phyloP scores from a whole-genome alignment of 73 alveolate species.

The Symbiodinium natans region DNA sequence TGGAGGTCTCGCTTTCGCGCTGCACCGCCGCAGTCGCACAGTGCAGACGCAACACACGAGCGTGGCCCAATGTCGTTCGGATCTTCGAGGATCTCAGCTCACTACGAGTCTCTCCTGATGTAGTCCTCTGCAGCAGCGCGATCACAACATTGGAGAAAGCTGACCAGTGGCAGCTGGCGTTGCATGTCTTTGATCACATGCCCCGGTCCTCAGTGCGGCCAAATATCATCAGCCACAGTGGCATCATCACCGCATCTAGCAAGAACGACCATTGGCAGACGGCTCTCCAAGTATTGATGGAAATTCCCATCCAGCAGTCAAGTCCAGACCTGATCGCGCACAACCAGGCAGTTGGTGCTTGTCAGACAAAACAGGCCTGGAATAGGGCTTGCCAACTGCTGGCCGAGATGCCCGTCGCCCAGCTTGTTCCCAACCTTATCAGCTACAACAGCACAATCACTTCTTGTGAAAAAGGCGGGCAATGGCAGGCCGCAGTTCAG shows the following conservation, averaged over 20 bases:
- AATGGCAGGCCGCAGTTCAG: not conserved
- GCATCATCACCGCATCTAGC: not conserved
- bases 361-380: not conserved
- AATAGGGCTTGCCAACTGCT: not conserved
- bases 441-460: slow-evolving; percentile 3
- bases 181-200: not conserved
- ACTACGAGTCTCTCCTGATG: not conserved
- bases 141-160: not conserved
- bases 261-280: not conserved
- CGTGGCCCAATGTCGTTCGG: not conserved
- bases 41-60: not conserved
- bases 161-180: not conserved
- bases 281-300: not conserved
- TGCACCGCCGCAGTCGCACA: not conserved
- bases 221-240: not conserved
- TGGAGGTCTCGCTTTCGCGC: not conserved
- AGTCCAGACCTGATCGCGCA: not conserved
- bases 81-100: not conserved
- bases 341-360: not conserved
- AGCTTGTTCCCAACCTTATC: not conserved
- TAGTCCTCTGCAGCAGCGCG: not conserved
- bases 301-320: not conserved
- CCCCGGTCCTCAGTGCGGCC: not conserved
- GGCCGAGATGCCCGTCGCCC: not conserved
- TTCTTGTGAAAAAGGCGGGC: not conserved